Percentiles rank a stretch among this genome's conserved stretches.
Evolutionary conservation across 2,329 filamentous ascomycete species (phyloP).

Genomic region (Orbilia javanica): DNA sequence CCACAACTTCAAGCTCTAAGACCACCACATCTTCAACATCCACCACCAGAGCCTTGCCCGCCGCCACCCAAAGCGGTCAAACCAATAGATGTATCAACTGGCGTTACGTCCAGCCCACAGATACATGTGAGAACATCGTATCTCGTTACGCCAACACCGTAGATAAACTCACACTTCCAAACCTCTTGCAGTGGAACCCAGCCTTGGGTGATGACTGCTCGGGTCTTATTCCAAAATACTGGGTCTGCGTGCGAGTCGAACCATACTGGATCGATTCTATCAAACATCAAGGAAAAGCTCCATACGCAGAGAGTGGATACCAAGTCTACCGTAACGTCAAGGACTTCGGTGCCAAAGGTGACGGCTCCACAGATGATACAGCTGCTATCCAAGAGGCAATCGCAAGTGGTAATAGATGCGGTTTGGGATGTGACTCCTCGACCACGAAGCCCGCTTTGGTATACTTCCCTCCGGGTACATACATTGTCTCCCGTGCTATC

Average conservation of each 20-base stretch:
- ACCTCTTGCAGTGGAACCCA: slow-evolving; percentile 37
- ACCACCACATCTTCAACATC: slow-evolving; percentile 29
- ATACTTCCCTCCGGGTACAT: slow-evolving; percentile 88
- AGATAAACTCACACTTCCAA: slow-evolving; percentile 18
- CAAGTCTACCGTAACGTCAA: slow-evolving; percentile 55
- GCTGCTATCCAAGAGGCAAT: slow-evolving; percentile 82
- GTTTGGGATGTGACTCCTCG: slow-evolving; percentile 81
- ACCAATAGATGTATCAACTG: slow-evolving; percentile 24
- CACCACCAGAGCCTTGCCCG: slow-evolving; percentile 20
- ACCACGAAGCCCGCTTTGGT: slow-evolving; percentile 87
- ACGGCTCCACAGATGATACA: slow-evolving; percentile 78
- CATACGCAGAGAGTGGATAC: slow-evolving; percentile 40
- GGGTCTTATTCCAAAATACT: background rate
- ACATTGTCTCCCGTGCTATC: slow-evolving; percentile 82
- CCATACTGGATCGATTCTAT: slow-evolving; percentile 49
- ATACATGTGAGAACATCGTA: slow-evolving; percentile 30
- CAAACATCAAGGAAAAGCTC: slow-evolving; percentile 44
- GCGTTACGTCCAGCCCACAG: slow-evolving; percentile 22
- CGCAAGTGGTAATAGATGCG: slow-evolving; percentile 80
- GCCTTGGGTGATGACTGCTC: slow-evolving; percentile 27
- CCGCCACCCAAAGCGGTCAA: slow-evolving; percentile 26
- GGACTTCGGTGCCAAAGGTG: slow-evolving; percentile 52
- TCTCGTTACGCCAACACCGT: slow-evolving; percentile 14
- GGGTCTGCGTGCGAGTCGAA: slow-evolving; percentile 13
- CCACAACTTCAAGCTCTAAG: slow-evolving; percentile 14